Conservation (phyloP, 805 yeast genomes). For the Phaffomyces thermotolerans region DNA sequence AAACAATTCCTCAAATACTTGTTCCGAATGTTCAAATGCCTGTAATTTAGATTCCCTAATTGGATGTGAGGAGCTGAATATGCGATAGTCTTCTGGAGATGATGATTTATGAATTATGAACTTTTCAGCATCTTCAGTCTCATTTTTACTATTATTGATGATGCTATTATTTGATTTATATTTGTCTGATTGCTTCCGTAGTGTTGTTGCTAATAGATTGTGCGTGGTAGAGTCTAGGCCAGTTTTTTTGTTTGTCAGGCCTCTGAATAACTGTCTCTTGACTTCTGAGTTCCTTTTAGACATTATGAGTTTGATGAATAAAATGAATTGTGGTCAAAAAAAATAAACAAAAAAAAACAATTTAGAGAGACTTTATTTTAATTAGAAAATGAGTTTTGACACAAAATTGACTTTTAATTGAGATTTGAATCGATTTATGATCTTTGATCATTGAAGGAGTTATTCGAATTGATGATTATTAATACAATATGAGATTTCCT, state of each 20-base stretch:
- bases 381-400: too few species aligned
- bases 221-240: conserved; percentile 15
- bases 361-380: too few species aligned
- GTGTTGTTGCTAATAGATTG: conserved; percentile 20
- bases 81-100: conserved; percentile 19
- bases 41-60: conserved; percentile 20
- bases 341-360: too few species aligned
- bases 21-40: conserved; percentile 20
- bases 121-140: conserved; percentile 3
- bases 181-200: conserved; percentile 22
- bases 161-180: conserved; percentile 6
- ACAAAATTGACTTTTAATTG: too few species aligned
- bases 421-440: too few species aligned
- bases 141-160: neutral
- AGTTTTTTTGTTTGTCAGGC: conserved; percentile 9
- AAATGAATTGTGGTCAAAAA: too few species aligned
- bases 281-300: conserved; percentile 14
- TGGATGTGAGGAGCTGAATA: conserved; percentile 19
- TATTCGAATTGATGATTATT: too few species aligned
- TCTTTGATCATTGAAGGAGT: too few species aligned
- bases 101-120: conserved; percentile 24
- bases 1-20: conserved; percentile 20
- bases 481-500: too few species aligned
- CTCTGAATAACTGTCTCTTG: conserved; percentile 21
- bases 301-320: conserved; percentile 2